Percentiles rank a stretch among this genome's conserved stretches.
Conservation (phyloP, 257 asterid genomes). For the Solanum neorickii region DNA sequence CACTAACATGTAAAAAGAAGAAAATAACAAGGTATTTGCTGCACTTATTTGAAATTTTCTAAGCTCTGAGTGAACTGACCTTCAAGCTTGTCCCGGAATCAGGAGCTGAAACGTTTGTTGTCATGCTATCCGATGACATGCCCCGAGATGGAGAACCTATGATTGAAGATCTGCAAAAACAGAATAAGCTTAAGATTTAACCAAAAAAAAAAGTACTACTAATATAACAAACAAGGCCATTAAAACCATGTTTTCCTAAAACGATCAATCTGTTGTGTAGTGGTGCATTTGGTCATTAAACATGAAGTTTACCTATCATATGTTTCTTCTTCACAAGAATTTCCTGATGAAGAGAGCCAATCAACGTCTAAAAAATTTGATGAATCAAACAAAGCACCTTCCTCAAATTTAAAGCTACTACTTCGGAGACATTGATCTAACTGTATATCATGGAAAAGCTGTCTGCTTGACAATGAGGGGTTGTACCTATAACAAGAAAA, state of each 20-base stretch:
- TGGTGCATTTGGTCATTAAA: neutral
- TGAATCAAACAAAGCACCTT: conserved; percentile 22
- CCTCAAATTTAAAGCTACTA: conserved; percentile 2
- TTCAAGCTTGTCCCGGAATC: conserved; percentile 37
- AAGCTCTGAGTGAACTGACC: conserved; percentile 22
- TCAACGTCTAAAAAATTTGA: conserved; percentile 75
- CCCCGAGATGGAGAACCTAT: conserved; percentile 34
- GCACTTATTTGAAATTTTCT: neutral
- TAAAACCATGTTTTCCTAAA: neutral
- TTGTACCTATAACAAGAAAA: conserved; percentile 33
- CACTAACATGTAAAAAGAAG: neutral
- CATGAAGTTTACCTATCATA: conserved; percentile 44
- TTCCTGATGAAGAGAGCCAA: conserved; percentile 80
- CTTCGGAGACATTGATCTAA: conserved; percentile 28
- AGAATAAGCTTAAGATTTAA: neutral
- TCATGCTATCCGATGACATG: conserved; percentile 19
- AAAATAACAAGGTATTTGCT: neutral
- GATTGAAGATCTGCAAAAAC: conserved; percentile 51
- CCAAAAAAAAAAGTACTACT: neutral
- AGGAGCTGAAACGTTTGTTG: conserved; percentile 13
- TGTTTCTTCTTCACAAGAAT: conserved; percentile 77
- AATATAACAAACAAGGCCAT: neutral
- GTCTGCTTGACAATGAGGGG: conserved; percentile 44
- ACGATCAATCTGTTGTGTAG: neutral
- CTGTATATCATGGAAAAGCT: conserved; percentile 34